Base-by-base conservation (phyloP, 257 asterid genomes). In the Scutellaria minor region DNA sequence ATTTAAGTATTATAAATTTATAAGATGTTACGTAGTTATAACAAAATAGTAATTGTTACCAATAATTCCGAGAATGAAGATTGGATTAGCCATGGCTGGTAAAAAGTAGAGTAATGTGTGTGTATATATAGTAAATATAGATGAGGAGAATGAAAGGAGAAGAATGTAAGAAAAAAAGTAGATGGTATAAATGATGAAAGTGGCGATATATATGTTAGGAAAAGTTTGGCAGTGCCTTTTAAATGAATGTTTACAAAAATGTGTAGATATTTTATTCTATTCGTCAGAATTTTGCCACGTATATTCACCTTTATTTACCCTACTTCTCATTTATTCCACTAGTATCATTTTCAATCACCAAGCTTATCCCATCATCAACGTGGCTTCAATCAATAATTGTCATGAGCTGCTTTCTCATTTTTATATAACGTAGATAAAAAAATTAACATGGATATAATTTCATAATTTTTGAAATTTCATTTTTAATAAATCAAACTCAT, bases 21-120 rank as follows among this genome's bases (percentile, higher is more conserved):
- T n/a, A n/a, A 22, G 27, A 22, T 22, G 27, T 1, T 22, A 22
- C 27, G 27, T 31, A n/a, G n/a, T n/a, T n/a, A n/a, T 18, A 18
- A 18, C 18, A 31, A 31, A 2, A 31, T 31, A 31, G 4, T 31
- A 31, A 2, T 13, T 8, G 15, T 35, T 74, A 85, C 89, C 89
- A 51, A 85, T 65, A 62, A 85, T 71, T 71, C 89, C 89, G 41
- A 85, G 75, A 71, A 85, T 76, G 68, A 85, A 66, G 79, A 80
- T 82, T 12, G 80, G 54, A 70, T 47, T 51, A 66, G 81, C 87
- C 86, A 84, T 84, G 15, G 71, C 18, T 31, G 7, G 24, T 47
- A 20, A 2, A 7, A 62, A 15, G 8, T 1, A 24, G 1, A 24
- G 2, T 24, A 24, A 0, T 24, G 27, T 24, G 27, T 24, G 37